Conservation (phyloP, 345 rosid genomes). For the Moricandia moricandioides region DNA sequence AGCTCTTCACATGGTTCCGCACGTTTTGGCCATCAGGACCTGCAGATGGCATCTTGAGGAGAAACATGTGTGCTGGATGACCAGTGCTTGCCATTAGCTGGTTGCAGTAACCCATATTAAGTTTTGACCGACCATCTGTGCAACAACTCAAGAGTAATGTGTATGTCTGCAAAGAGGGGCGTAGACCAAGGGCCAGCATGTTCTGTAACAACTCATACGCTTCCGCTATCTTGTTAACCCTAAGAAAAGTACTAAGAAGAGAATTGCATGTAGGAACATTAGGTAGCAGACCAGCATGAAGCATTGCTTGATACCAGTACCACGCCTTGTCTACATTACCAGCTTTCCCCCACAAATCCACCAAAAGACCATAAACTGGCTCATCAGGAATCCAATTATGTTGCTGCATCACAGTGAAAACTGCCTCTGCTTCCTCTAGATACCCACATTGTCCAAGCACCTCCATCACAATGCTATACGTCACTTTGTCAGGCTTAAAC, state of each 20-base stretch:
- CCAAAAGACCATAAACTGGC: constrained; percentile 85
- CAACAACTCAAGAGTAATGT: constrained; percentile 87
- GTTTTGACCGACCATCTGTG: constrained; percentile 67
- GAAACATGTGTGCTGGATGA: constrained; percentile 82
- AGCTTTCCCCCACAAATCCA: constrained; percentile 93
- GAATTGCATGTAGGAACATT: constrained; percentile 96
- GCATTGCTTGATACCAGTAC: constrained; percentile 87
- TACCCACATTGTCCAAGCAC: constrained; percentile 89
- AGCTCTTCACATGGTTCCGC: constrained; percentile 63
- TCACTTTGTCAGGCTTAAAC: constrained; percentile 86
- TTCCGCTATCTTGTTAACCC: constrained; percentile 62
- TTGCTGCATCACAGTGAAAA: constrained; percentile 72
- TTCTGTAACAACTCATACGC: constrained; percentile 71
- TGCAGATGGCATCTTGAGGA: constrained; percentile 70
- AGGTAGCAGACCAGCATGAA: constrained; percentile 68
- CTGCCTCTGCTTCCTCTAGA: constrained; percentile 83
- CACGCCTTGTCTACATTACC: constrained; percentile 83
- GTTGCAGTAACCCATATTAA: constrained; percentile 70
- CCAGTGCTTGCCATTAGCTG: constrained; percentile 77
- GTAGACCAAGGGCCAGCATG: constrained; percentile 69
- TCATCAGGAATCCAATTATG: constrained; percentile 91
- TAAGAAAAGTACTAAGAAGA: constrained; percentile 79
- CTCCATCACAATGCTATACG: constrained; percentile 91
- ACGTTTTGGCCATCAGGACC: constrained; percentile 92
- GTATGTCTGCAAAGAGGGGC: constrained; percentile 79